Evolutionary conservation across 495 filamentous ascomycete species (phyloP).

Genomic region (Amorphotheca resinae): DNA sequence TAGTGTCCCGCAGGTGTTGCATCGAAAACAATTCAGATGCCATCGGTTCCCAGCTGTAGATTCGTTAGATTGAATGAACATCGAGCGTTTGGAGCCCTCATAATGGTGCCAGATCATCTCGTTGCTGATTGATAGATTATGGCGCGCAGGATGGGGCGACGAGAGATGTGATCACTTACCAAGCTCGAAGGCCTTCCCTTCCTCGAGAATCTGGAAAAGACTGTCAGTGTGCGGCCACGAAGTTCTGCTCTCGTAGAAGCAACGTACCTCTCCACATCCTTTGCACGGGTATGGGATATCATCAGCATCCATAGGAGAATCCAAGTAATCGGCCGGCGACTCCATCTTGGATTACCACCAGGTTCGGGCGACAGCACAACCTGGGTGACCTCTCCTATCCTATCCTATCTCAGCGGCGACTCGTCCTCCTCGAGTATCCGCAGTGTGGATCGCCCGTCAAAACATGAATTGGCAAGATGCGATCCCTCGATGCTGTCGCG

Average conservation of each 20-base stretch:
- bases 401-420: slow-evolving; percentile 3
- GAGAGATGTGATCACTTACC: slow-evolving; percentile 46
- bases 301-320: slow-evolving; percentile 76
- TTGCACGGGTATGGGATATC: slow-evolving; percentile 87
- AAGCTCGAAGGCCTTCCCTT: slow-evolving; percentile 96
- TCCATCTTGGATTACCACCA: slow-evolving; percentile 32
- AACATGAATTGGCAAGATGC: slow-evolving; percentile 17
- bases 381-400: slow-evolving; percentile 5
- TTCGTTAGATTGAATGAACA: slow-evolving; percentile 9
- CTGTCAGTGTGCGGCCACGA: slow-evolving; percentile 16
- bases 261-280: slow-evolving; percentile 84
- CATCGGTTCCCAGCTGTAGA: slow-evolving; percentile 84
- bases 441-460: slow-evolving; percentile 4
- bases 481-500: slow-evolving; percentile 10
- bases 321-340: slow-evolving; percentile 52
- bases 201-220: slow-evolving; percentile 69
- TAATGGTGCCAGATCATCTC: too few species aligned
- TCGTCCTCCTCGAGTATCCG: slow-evolving; percentile 14
- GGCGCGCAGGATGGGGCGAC: not conserved
- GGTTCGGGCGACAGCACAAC: slow-evolving; percentile 3
- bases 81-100: slow-evolving; percentile 3
- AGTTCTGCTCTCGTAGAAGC: slow-evolving; percentile 4
- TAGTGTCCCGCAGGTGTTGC: slow-evolving; percentile 88
- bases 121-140: too few species aligned
- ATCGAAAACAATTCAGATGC: slow-evolving; percentile 99